Base-by-base conservation (phyloP, 2,329 filamentous ascomycete genomes). In the Xylogone sp. region DNA sequence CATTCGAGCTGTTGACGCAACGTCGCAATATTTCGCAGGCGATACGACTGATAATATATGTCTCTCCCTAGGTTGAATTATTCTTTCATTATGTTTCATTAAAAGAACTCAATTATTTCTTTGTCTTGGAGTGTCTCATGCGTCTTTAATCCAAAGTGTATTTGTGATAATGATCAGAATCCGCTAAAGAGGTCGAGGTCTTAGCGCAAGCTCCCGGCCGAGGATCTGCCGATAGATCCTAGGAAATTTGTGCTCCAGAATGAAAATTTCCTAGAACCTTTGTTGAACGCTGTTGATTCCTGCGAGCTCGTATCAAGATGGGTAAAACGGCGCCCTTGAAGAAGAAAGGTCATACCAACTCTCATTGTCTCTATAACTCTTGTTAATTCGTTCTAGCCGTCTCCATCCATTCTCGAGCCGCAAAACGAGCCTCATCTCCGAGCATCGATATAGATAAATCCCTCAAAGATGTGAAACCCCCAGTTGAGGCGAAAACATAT, bases 351-450 rank as follows among this genome's bases (percentile, higher is more conserved):
- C 43, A 64, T 66, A 54, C 53, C 57, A 56, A 47, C n/a, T 34
- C 21, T 27, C 13, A 29, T 20, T 9, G 29, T 49, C 21, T 27
- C 45, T 52, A 52, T 19, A 46, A 49, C 43, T 34, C 18, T 43
- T 54, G 4, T 48, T 53, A 52, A 53, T 22, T 21, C 8, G 24
- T 20, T 52, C 48, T 49, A 65, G 63, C 49, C 73, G 50, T 75
- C 76, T 88, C 87, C 3, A 69, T 83, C 52, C 87, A 86, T 72
- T 92, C 88, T 49, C 86, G 88, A 58, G 87, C 86, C 53, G 86
- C 87, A 42, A 82, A 87, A 64, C 83, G 88, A 57, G 87, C 84
- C 45, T 82, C 82, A 16, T 87, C 86, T 3, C 85, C 87, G 21
- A 76, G 83, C 62, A 84, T 89, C 68, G 72, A 88, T 69, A 80